phyloP scores from a whole-genome alignment of 2,329 filamentous ascomycete species.

The Aspergillus pseudoglaucus region DNA sequence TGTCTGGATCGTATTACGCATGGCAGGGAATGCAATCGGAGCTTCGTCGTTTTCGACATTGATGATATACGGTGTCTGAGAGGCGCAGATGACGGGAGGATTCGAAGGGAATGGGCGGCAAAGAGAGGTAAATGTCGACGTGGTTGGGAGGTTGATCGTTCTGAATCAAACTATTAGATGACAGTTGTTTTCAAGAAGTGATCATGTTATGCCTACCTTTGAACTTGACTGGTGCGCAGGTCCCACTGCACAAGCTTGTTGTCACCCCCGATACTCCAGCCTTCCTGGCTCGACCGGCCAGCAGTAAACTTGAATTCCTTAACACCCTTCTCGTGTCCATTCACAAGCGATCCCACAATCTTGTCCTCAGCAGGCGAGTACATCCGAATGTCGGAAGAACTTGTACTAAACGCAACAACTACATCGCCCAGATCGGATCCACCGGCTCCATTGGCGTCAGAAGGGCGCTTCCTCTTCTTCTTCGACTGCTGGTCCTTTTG shows the following conservation, averaged over 20 bases:
- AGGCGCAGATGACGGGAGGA: constrained; percentile 45
- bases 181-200: constrained; percentile 3
- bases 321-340: constrained; percentile 43
- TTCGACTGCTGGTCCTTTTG: constrained; percentile 35
- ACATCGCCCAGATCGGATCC: constrained; percentile 34
- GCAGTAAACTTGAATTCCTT: constrained; percentile 47
- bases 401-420: constrained; percentile 46
- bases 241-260: constrained; percentile 50
- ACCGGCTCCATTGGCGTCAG: constrained; percentile 33
- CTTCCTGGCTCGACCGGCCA: constrained; percentile 33
- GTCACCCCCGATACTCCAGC: constrained; percentile 50
- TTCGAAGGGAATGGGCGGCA: constrained; percentile 36
- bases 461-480: constrained; percentile 47
- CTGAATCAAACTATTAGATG: constrained; percentile 21
- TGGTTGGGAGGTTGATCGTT: constrained; percentile 38
- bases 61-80: constrained; percentile 44
- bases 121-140: constrained; percentile 33
- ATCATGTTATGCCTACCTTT: constrained; percentile 32
- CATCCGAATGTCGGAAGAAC: constrained; percentile 43
- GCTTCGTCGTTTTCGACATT: constrained; percentile 34
- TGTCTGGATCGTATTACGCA: constrained; percentile 44
- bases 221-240: constrained; percentile 36
- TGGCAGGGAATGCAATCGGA: constrained; percentile 41
- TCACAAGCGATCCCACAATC: constrained; percentile 39
- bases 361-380: constrained; percentile 45